These are phyloP conservation scores for Bryoglossum gracile DNA, from an alignment of 495 filamentous ascomycete genomes.

Conservation along the genomic window DNA sequence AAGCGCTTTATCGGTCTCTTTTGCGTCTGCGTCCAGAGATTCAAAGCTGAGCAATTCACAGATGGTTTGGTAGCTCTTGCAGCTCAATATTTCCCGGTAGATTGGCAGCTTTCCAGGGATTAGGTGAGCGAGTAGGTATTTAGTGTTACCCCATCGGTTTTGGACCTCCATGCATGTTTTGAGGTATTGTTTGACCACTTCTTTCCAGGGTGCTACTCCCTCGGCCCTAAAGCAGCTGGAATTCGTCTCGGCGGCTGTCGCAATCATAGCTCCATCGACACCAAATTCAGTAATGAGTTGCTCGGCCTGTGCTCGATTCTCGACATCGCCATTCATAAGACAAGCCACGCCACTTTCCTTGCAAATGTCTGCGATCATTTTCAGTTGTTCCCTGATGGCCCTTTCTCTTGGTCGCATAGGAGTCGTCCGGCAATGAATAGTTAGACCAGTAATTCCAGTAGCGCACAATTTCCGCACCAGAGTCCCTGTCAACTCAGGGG, in stretches of 20 bases:
- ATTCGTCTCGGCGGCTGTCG: conserved; percentile 82
- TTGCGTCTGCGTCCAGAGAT: conserved; percentile 49
- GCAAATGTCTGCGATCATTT: conserved; percentile 72
- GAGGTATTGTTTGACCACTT: conserved; percentile 69
- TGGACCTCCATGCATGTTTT: conserved; percentile 62
- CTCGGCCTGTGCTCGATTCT: conserved; percentile 56
- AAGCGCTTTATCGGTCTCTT: conserved; percentile 55
- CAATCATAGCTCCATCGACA: conserved; percentile 95
- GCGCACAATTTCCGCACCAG: conserved; percentile 67
- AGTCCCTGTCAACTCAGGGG: conserved; percentile 57
- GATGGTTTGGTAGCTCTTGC: conserved; percentile 57
- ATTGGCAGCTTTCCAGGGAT: conserved; percentile 67
- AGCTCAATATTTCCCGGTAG: conserved; percentile 45
- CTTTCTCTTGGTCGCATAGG: conserved; percentile 87
- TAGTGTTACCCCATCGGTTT: conserved; percentile 86
- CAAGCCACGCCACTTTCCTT: conserved; percentile 77
- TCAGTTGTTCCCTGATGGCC: conserved; percentile 78
- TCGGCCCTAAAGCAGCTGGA: conserved; percentile 68
- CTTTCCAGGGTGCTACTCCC: conserved; percentile 60
- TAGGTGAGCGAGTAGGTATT: conserved; percentile 77
- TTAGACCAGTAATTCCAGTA: conserved; percentile 88
- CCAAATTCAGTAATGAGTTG: conserved; percentile 64
- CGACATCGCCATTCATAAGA: conserved; percentile 92
- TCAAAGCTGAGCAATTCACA: conserved; percentile 56
- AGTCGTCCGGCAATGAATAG: conserved; percentile 91